phyloP scores from a whole-genome alignment of 768 basidiomycete genomes.

The Hygrocybe punicea region DNA sequence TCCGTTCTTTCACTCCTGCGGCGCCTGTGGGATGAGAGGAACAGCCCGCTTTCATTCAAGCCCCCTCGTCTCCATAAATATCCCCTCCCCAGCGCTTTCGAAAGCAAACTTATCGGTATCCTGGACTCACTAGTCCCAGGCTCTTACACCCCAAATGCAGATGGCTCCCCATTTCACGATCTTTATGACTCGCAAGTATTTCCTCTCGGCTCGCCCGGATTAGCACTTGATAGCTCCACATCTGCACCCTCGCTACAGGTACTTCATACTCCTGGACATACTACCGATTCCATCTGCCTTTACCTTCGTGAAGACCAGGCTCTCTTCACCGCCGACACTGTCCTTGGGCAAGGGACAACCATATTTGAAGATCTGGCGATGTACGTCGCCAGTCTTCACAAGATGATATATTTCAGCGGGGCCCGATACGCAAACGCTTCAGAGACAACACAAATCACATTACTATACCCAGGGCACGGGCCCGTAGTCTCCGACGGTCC shows the following conservation, averaged over 20 bases:
- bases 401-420: conserved; percentile 48
- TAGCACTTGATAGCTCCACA: not conserved
- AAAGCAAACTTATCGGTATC: conserved; percentile 39
- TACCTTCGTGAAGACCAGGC: conserved; percentile 64
- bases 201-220: conserved; percentile 26
- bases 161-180: conserved; percentile 52
- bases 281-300: conserved; percentile 77
- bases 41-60: conserved; percentile 45
- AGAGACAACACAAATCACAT: conserved; percentile 28
- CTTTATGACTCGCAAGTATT: conserved; percentile 56
- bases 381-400: conserved; percentile 64
- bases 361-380: conserved; percentile 79
- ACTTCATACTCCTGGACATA: conserved; percentile 88
- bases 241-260: conserved; percentile 48
- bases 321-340: conserved; percentile 87
- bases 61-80: conserved; percentile 78
- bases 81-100: conserved; percentile 35
- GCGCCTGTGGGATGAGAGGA: conserved; percentile 55
- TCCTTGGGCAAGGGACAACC: conserved; percentile 86
- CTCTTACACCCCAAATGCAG: conserved; percentile 44
- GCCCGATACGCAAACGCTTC: conserved; percentile 7
- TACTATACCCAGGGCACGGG: conserved; percentile 88
- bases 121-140: conserved; percentile 41
- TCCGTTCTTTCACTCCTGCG: conserved; percentile 65
- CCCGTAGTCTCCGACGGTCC: conserved; percentile 65